Base-by-base conservation (phyloP, 1,284 basidiomycete genomes). In the Ustilago vetiveriae region DNA sequence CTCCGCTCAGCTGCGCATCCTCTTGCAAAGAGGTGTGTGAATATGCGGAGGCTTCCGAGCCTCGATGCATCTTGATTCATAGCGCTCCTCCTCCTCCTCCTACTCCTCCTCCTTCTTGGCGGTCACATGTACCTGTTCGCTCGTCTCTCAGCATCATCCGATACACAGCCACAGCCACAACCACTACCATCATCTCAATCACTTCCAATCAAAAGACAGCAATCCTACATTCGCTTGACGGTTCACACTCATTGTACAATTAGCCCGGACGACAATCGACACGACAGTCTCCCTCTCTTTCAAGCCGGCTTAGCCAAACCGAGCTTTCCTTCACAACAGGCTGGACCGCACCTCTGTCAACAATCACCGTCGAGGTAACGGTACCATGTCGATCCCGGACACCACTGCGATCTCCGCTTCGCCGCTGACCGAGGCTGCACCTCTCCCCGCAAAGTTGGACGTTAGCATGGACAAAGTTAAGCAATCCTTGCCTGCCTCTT, bases 321-420 rank as follows among this genome's bases (percentile, higher is more conserved):
- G n/a, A n/a, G n/a, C 27, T 29, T 29, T 29, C 13, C 27, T 29
- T 29, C 27, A 29, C 13, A 29, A 6, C 27, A 29, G 27, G 27
- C 27, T 29, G 6, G 27, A 29, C 27, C 27, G 13, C 27, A n/a
- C n/a, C n/a, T n/a, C n/a, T n/a, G n/a, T n/a, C n/a, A n/a, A n/a
- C n/a, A n/a, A n/a, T n/a, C n/a, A n/a, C n/a, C n/a, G n/a, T n/a
- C n/a, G n/a, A 30, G 29, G 29, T 30, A 14, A 30, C 29, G 29
- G 22, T 40, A 47, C 42, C 46, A 56, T 55, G 52, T 56, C 59
- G 23, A 27, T 56, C 17, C 30, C 48, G 23, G 46, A 51, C 22
- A 27, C 53, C 23, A 37, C 47, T 33, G 22, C 32, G n/a, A 8
- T 40, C 23, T 21, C 59, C n/a, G 13, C 17, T 8, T 8, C 19